Conservation (phyloP, 495 filamentous ascomycete species). For the Penicillium bovifimosum region DNA sequence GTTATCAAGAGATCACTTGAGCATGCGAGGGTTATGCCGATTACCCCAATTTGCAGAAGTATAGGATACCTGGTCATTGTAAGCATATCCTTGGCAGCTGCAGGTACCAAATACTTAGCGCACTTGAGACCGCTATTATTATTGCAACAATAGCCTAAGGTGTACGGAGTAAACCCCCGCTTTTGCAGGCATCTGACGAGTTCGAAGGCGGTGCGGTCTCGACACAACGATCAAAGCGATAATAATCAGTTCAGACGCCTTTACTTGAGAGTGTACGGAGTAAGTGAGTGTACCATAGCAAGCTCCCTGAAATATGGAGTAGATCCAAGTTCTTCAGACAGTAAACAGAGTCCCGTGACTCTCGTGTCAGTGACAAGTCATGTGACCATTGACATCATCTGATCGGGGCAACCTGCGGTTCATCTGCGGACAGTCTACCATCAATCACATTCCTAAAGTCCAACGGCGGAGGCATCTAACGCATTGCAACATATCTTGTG, state of each 20-base stretch:
- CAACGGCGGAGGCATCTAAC: neutral
- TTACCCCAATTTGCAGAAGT: neutral
- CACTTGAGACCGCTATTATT: neutral
- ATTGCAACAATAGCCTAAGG: neutral
- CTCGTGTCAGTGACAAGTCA: neutral
- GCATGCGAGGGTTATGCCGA: neutral
- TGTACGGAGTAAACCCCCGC: neutral
- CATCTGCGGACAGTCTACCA: neutral
- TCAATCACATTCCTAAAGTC: neutral
- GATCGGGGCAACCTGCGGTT: neutral
- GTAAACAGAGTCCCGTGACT: neutral
- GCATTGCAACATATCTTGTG: neutral
- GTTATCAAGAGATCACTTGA: neutral
- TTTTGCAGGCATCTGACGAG: neutral
- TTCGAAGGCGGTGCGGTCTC: neutral
- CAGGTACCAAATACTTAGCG: neutral
- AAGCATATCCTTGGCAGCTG: neutral
- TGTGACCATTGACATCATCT: slow-evolving; percentile 7
- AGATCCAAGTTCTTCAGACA: too few relatives aligned
- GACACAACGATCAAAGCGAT: too few relatives aligned
- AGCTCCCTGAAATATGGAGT: too few relatives aligned
- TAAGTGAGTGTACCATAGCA: too few relatives aligned
- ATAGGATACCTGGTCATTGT: neutral
- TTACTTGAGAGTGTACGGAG: neutral
- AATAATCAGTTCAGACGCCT: neutral